Evolutionary conservation across 148 eudicot genomes (phyloP).

Genomic region (Vaccinium corymbosum): DNA sequence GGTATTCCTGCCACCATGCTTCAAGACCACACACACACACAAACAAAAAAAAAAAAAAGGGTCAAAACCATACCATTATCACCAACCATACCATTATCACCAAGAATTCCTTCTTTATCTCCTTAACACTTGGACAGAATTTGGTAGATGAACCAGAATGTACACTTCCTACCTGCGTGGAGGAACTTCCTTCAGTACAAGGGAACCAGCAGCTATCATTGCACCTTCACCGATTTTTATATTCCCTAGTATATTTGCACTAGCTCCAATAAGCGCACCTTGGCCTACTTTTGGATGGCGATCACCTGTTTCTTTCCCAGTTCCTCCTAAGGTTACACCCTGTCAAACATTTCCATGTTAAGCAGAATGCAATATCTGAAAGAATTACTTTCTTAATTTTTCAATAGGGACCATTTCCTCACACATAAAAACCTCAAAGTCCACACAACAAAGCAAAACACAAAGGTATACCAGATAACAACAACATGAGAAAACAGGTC

Average conservation of each 20-base stretch:
- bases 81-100: not conserved
- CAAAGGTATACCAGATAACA: not conserved
- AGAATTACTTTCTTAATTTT: not conserved
- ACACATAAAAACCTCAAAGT: not conserved
- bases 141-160: not conserved
- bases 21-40: conserved; percentile 15
- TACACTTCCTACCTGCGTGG: conserved; percentile 42
- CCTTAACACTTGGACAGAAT: not conserved
- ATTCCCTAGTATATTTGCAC: conserved; percentile 57
- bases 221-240: conserved; percentile 61
- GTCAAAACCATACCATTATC: conserved; percentile 2
- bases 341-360: conserved; percentile 16
- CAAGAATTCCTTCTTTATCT: not conserved
- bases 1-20: conserved; percentile 70
- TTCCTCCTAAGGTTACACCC: conserved; percentile 69
- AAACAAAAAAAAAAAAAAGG: not conserved
- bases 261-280: conserved; percentile 63
- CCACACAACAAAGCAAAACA: not conserved
- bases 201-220: conserved; percentile 64
- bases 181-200: conserved; percentile 55
- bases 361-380: not conserved
- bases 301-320: conserved; percentile 58
- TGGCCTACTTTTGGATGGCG: conserved; percentile 64
- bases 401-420: not conserved
- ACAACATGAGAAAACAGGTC: not conserved